A percentile compares a stretch with the other conserved stretches of the same genome.
These are phyloP conservation scores for Ogataea methanolica DNA, from an alignment of 805 yeast genomes.

Conservation along the genomic window DNA sequence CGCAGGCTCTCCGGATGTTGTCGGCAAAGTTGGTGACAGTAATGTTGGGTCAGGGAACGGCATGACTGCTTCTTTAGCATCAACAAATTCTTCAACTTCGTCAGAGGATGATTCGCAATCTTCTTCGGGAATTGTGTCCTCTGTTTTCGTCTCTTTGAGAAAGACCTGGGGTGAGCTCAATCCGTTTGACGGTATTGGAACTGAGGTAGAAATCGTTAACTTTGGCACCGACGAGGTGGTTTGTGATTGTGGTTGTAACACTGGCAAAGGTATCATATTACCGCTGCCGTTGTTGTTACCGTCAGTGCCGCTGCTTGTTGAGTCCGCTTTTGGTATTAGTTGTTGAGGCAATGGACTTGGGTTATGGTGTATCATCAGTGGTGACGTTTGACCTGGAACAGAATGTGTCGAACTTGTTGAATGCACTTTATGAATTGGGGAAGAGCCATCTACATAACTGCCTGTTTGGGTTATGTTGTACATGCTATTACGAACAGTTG, in stretches of 20 bases:
- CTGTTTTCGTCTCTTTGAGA: neutral
- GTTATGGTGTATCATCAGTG: neutral
- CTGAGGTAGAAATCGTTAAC: neutral
- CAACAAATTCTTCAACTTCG: slow-evolving; percentile 20
- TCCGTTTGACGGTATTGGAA: too few relatives aligned
- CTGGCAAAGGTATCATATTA: too few relatives aligned
- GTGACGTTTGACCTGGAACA: neutral
- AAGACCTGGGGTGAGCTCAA: neutral
- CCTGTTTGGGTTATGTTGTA: too few relatives aligned
- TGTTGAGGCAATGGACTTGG: neutral
- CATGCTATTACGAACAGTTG: too few relatives aligned
- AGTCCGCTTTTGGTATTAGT: neutral
- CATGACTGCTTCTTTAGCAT: slow-evolving; percentile 20
- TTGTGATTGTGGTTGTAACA: neutral
- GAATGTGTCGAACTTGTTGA: neutral
- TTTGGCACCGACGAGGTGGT: too few relatives aligned
- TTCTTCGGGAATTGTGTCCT: slow-evolving; percentile 15
- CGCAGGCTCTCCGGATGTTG: neutral
- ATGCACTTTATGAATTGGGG: neutral
- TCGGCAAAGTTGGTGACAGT: slow-evolving; percentile 1
- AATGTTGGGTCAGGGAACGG: slow-evolving; percentile 12
- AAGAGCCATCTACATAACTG: neutral
- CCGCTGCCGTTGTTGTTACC: neutral
- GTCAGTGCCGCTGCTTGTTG: too few relatives aligned
- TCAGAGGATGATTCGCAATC: slow-evolving; percentile 8